A percentile compares a stretch with the other conserved stretches of the same genome.
Conservation (phyloP, 2,329 filamentous ascomycete species). For the Fusarium chuoi region DNA sequence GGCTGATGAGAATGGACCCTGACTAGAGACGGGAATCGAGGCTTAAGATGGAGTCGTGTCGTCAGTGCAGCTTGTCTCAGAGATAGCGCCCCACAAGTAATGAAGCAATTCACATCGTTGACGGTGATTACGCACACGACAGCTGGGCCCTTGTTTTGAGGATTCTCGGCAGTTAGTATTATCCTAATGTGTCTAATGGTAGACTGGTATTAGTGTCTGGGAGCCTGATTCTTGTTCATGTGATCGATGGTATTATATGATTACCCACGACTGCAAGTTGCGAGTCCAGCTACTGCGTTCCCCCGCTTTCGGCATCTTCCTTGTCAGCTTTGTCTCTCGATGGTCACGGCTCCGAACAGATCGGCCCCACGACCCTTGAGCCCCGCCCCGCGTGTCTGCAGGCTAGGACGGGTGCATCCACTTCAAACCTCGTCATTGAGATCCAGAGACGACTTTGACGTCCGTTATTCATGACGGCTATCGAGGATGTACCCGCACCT, state of each 20-base stretch:
- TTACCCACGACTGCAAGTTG: background rate
- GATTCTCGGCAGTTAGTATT: constrained; percentile 11
- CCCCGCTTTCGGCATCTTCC: constrained; percentile 36
- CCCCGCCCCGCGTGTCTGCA: constrained; percentile 23
- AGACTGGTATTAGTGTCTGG: background rate
- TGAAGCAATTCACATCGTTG: constrained; percentile 22
- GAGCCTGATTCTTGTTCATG: background rate
- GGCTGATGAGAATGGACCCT: constrained; percentile 31
- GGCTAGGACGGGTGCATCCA: constrained; percentile 15
- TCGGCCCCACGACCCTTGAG: constrained; percentile 33
- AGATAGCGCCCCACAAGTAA: constrained; percentile 21
- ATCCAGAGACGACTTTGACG: constrained; percentile 18
- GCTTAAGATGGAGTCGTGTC: constrained; percentile 28
- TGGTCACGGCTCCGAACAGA: constrained; percentile 7
- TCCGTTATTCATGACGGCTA: constrained; percentile 4
- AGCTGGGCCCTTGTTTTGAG: constrained; percentile 19
- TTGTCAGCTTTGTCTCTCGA: constrained; percentile 3
- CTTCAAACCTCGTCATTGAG: constrained; percentile 34
- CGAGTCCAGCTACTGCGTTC: background rate
- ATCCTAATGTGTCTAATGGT: background rate
- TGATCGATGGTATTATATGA: constrained; percentile 3
- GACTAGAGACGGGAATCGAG: constrained; percentile 36
- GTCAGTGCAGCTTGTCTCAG: constrained; percentile 28
- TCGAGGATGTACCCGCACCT: background rate
- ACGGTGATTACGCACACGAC: constrained; percentile 26